These are phyloP conservation scores for Claviceps fusiformis DNA, from an alignment of 2,329 filamentous ascomycete genomes.

Conservation along the genomic window DNA sequence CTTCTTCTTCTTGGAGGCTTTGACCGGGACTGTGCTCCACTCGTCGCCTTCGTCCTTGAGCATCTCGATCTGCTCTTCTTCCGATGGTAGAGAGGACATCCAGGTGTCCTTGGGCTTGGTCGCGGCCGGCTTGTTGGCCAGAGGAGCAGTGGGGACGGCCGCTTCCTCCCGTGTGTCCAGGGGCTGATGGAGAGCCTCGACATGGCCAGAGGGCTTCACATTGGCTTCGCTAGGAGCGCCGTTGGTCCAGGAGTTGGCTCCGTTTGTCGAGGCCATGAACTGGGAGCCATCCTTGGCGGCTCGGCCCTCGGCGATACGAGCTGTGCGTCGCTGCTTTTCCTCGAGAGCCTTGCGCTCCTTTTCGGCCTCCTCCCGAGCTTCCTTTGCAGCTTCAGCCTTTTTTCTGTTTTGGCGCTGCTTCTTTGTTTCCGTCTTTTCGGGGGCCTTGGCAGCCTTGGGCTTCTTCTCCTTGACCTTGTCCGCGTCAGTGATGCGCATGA, in stretches of 20 bases:
- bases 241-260: slow-evolving; percentile 29
- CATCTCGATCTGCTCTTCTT: slow-evolving; percentile 49
- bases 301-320: slow-evolving; percentile 70
- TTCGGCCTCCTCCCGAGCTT: slow-evolving; percentile 62
- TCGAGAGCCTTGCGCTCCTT: slow-evolving; percentile 59
- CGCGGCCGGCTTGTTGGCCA: slow-evolving; percentile 20
- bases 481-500: slow-evolving; percentile 64
- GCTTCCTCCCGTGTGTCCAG: slow-evolving; percentile 44
- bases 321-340: slow-evolving; percentile 72
- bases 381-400: slow-evolving; percentile 73
- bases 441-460: slow-evolving; percentile 46
- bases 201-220: slow-evolving; percentile 19
- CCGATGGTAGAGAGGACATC: slow-evolving; percentile 40
- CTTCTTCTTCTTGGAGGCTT: slow-evolving; percentile 32
- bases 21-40: slow-evolving; percentile 46
- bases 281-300: slow-evolving; percentile 66
- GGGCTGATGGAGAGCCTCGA: slow-evolving; percentile 26
- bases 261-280: slow-evolving; percentile 33
- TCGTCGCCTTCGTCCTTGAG: slow-evolving; percentile 37
- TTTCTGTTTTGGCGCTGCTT: slow-evolving; percentile 88
- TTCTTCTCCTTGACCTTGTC: slow-evolving; percentile 50
- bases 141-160: slow-evolving; percentile 9
- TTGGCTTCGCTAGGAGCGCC: slow-evolving; percentile 20
- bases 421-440: slow-evolving; percentile 68
- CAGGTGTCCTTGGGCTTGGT: slow-evolving; percentile 26